Evolutionary conservation across 495 filamentous ascomycete species (phyloP).

Genomic region (Pyronema domesticum): DNA sequence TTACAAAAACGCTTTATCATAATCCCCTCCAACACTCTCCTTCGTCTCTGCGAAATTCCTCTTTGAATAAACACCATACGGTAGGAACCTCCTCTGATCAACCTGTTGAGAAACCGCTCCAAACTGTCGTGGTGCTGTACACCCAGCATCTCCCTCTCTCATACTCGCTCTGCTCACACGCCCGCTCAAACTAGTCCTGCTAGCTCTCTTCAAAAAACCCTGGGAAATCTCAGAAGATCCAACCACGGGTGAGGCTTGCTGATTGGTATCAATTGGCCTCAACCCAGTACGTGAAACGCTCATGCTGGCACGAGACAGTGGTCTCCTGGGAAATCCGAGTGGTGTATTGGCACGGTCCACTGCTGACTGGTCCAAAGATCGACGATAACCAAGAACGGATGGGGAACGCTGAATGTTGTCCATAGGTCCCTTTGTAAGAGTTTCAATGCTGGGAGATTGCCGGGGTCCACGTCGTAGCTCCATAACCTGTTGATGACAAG

Average conservation of each 20-base stretch:
- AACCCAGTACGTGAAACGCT: not conserved
- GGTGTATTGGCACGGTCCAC: not conserved
- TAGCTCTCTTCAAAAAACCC: not conserved
- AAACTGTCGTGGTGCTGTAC: constrained; percentile 3
- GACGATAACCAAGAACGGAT: not conserved
- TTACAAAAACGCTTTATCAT: not conserved
- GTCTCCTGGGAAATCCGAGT: not conserved
- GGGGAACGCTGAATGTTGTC: not conserved
- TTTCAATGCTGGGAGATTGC: not conserved
- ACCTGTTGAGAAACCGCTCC: not conserved
- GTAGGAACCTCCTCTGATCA: not conserved
- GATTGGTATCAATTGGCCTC: not conserved
- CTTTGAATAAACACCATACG: not conserved
- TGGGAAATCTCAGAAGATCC: not conserved
- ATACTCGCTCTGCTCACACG: constrained; percentile 1
- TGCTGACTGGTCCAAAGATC: not conserved
- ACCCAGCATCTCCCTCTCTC: constrained; percentile 1
- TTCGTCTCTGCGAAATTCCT: not conserved
- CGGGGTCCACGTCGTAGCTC: not conserved
- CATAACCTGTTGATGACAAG: constrained; percentile 1
- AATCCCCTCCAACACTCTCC: not conserved
- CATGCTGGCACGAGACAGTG: not conserved
- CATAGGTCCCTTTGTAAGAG: not conserved
- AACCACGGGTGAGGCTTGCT: not conserved
- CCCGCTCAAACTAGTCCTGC: constrained; percentile 3